Evolutionary conservation across 2,329 filamentous ascomycete genomes (phyloP), one percentile per base, ranked within the genome.

Genomic region (Epichloe amarillans): DNA sequence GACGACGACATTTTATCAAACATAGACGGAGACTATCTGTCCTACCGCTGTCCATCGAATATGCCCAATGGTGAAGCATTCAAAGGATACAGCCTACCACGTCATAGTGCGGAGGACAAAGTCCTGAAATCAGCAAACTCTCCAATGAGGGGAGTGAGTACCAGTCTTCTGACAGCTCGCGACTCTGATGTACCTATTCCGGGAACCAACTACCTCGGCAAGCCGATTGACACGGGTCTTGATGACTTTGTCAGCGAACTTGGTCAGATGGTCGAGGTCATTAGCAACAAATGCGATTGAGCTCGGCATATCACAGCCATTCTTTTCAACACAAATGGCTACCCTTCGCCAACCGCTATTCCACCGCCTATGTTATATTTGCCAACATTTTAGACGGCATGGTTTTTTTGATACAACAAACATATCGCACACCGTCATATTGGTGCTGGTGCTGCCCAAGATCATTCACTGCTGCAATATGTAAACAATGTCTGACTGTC

Each of bases 221-320:
- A 61, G 39, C 67, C 66, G 2, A 61, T 64, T 41, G 66, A 69
- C 46, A 61, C 64, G 4, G 66, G 65, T 21, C 57, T 72, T 5
- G 68, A 71, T 45, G 66, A 71, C 50, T 68, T 72, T 54, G 65
- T 61, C 41, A 65, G 55, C 47, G 76, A 79, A 59, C 63, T 78
- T 53, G 68, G 72, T 50, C 78, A 75, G 74, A 73, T 79, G 61
- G 72, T 70, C 11, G 68, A 71, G 35, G 64, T 69, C 23, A 75
- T 79, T 54, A 65, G 66, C 47, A 63, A 58, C 30, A 67, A 64
- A 55, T 47, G 49, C 14, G 42, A 54, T 45, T 64, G 51, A 60
- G 42, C 19, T 47, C 30, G 11, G 14, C 26, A 14, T 38, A 14
- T n/a, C 8, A 8, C 15, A n/a, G 36, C 15, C 36, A n/a, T 14